phyloP scores from a whole-genome alignment of 140 eudicot species.

The Bidens hawaiensis region DNA sequence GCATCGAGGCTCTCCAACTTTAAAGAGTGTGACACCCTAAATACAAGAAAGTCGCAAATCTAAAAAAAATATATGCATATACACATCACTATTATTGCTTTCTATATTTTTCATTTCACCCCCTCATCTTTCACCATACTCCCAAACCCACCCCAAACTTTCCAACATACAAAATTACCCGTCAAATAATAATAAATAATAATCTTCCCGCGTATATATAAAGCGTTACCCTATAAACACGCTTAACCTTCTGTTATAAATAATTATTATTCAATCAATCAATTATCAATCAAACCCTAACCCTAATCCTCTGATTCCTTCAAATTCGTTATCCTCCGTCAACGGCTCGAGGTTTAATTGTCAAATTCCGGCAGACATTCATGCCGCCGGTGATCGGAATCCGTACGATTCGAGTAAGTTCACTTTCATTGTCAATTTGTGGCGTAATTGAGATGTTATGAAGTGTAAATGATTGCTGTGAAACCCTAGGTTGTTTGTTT shows the following conservation, averaged over 20 bases:
- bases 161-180: conserved; percentile 20
- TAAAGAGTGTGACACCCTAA: too few species aligned
- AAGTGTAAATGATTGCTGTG: too few species aligned
- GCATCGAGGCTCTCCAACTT: too few species aligned
- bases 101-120: background rate
- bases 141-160: conserved; percentile 8
- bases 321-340: background rate
- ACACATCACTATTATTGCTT: background rate
- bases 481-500: too few species aligned
- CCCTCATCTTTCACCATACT: conserved; percentile 11
- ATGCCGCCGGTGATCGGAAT: conserved; percentile 27
- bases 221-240: conserved; percentile 18
- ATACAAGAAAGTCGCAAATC: too few species aligned
- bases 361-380: conserved; percentile 18
- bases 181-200: conserved; percentile 7
- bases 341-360: background rate
- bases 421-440: background rate
- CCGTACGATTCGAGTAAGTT: conserved; percentile 20
- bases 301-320: conserved; percentile 16
- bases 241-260: conserved; percentile 30
- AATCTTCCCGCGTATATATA: conserved; percentile 24
- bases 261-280: too few species aligned
- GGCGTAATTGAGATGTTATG: too few species aligned
- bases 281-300: conserved; percentile 37
- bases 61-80: too few species aligned